Percentiles rank a stretch among this genome's conserved stretches.
Conservation (phyloP, 2,329 filamentous ascomycete genomes). For the Alternaria alternata region DNA sequence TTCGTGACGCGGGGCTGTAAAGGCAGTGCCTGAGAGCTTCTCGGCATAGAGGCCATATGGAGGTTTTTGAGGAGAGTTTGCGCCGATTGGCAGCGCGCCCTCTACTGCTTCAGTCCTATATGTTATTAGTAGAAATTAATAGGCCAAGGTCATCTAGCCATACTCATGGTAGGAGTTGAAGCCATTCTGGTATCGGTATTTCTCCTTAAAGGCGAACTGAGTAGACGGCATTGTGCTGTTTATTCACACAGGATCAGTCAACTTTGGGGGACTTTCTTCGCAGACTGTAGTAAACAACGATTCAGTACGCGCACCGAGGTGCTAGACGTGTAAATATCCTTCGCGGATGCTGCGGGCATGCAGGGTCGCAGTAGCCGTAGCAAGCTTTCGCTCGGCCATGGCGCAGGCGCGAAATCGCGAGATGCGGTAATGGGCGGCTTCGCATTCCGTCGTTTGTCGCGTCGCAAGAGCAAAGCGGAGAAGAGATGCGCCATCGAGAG, state of each 20-base stretch:
- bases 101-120: conserved; percentile 76
- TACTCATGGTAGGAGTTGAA: conserved; percentile 82
- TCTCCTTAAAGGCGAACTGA: conserved; percentile 68
- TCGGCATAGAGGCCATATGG: conserved; percentile 83
- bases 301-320: conserved; percentile 12
- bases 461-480: conserved; percentile 27
- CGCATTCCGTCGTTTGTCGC: conserved; percentile 30
- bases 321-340: conserved; percentile 15
- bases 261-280: conserved; percentile 38
- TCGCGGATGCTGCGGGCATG: conserved; percentile 33
- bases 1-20: conserved; percentile 64
- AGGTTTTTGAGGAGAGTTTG: conserved; percentile 84
- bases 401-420: conserved; percentile 22
- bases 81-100: conserved; percentile 75
- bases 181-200: conserved; percentile 80
- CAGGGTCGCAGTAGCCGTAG: conserved; percentile 31
- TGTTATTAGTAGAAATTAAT: conserved; percentile 16
- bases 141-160: conserved; percentile 32
- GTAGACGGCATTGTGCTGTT: conserved; percentile 68
- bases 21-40: conserved; percentile 68
- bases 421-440: conserved; percentile 46
- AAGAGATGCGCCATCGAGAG: conserved; percentile 14
- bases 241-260: conserved; percentile 27
- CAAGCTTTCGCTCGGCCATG: conserved; percentile 26
- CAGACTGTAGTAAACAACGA: conserved; percentile 38